Base-by-base conservation (phyloP, 2,329 filamentous ascomycete genomes). In the Zasmidium cellare region DNA sequence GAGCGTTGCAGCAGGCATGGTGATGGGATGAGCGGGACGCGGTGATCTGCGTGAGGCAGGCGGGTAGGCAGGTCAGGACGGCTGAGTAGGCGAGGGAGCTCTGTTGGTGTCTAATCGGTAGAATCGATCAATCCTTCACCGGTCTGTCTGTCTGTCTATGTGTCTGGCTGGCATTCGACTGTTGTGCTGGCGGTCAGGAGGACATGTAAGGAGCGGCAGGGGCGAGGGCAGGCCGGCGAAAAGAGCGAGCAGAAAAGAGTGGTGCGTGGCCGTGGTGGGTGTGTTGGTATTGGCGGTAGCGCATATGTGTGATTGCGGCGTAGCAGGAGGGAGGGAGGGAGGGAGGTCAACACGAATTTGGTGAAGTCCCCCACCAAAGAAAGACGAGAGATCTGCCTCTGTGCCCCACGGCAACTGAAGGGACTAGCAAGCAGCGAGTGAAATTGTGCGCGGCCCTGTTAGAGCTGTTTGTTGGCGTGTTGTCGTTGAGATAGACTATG, bases 1-100 rank as follows among this genome's bases (percentile, higher is more conserved):
- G 16, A 28, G 25, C 25, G 35, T 18, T 14, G 35, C n/a, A 38
- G 58, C 50, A 46, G 58, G 50, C 65, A 65, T 65, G 56, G 31
- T 49, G 57, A 23, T 6, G 18, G 49, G 49, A 19, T n/a, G 25
- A 28, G n/a, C 25, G 25, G 25, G 25, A 28, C 11, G 25, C 6
- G 25, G 25, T 28, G 25, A 28, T 28, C 25, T 5, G 25, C 25
- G 25, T 28, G 25, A 28, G 11, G 25, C 25, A 28, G 25, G 25
- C 25, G 25, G 25, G 25, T 11, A 11, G 25, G 25, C 25, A 11
- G n/a, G n/a, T n/a, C n/a, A n/a, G n/a, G n/a, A n/a, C n/a, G n/a
- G n/a, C n/a, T n/a, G n/a, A n/a, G n/a, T n/a, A n/a, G n/a, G n/a
- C n/a, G n/a, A n/a, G 25, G 25, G 25, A 28, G 25, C 25, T 28